These are phyloP conservation scores for Eudorina sp. DNA, from an alignment of 139 green algal genomes.

Conservation along the genomic window DNA sequence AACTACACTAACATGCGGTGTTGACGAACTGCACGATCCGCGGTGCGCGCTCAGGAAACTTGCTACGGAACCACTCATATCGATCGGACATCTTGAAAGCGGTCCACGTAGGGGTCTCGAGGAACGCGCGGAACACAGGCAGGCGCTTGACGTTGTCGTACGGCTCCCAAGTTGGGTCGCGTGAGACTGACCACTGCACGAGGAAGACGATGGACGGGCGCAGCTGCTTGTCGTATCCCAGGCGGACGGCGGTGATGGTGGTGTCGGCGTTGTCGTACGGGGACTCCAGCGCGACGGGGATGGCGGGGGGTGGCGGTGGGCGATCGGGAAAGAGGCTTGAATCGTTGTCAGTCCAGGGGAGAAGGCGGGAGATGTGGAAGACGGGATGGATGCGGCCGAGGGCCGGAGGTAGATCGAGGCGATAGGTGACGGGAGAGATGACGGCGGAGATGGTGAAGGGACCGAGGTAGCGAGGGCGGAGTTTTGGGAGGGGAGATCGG, in stretches of 20 bases:
- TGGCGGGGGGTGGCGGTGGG: background rate
- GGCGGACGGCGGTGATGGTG: background rate
- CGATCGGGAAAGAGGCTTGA: constrained; percentile 11
- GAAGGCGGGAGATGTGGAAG: constrained; percentile 43
- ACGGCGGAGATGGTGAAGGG: constrained; percentile 39
- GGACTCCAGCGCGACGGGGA: background rate
- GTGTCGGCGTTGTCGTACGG: background rate
- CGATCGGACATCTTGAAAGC: background rate
- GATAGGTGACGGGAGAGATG: constrained; percentile 42
- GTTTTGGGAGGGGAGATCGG: constrained; percentile 29
- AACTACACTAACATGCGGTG: background rate
- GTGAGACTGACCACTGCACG: background rate
- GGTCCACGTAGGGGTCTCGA: background rate
- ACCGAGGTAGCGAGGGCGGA: constrained; percentile 36
- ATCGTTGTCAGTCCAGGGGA: constrained; percentile 28
- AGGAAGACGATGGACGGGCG: background rate
- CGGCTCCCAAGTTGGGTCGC: background rate
- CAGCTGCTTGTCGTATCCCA: background rate
- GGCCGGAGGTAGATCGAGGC: constrained; percentile 20
- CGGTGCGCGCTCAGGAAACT: background rate
- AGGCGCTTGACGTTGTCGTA: background rate
- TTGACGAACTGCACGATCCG: background rate
- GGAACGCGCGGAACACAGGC: background rate
- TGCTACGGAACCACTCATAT: background rate
- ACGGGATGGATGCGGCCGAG: constrained; percentile 35